A percentile compares a stretch with the other conserved stretches of the same genome.
phyloP scores from a whole-genome alignment of 768 basidiomycete genomes.

The Coprinellus aureogranulatus region DNA sequence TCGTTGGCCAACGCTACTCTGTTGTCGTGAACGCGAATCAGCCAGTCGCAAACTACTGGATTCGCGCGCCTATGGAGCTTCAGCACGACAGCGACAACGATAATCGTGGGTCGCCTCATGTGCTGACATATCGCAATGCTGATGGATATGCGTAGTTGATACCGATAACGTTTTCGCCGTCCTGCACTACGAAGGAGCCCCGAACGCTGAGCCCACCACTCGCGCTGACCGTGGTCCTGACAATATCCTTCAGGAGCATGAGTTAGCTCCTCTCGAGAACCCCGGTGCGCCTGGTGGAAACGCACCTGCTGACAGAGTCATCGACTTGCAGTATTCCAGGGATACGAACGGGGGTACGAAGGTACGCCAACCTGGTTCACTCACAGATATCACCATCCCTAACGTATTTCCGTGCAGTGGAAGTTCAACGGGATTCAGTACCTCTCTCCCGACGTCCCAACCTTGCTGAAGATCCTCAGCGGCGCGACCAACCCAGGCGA shows the following conservation, averaged over 20 bases:
- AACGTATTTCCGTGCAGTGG: conserved; percentile 16
- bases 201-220: conserved; percentile 28
- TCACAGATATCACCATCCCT: not conserved
- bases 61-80: conserved; percentile 22
- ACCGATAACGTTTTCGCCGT: conserved; percentile 19
- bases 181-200: conserved; percentile 33
- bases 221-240: not conserved
- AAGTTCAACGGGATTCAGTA: conserved; percentile 33
- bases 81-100: conserved; percentile 13
- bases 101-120: conserved; percentile 6
- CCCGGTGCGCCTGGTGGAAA: conserved; percentile 16
- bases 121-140: not conserved
- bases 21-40: conserved; percentile 35
- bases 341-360: conserved; percentile 1
- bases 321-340: conserved; percentile 6
- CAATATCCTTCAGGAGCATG: conserved; percentile 10
- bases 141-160: conserved; percentile 9
- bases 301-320: conserved; percentile 12
- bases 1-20: conserved; percentile 44
- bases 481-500: conserved; percentile 16
- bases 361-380: not conserved
- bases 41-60: conserved; percentile 37
- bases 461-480: conserved; percentile 27
- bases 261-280: conserved; percentile 11
- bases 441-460: conserved; percentile 21